These are phyloP conservation scores for Penicillium sp. DNA, from an alignment of 2,329 filamentous ascomycete species.

Conservation along the genomic window DNA sequence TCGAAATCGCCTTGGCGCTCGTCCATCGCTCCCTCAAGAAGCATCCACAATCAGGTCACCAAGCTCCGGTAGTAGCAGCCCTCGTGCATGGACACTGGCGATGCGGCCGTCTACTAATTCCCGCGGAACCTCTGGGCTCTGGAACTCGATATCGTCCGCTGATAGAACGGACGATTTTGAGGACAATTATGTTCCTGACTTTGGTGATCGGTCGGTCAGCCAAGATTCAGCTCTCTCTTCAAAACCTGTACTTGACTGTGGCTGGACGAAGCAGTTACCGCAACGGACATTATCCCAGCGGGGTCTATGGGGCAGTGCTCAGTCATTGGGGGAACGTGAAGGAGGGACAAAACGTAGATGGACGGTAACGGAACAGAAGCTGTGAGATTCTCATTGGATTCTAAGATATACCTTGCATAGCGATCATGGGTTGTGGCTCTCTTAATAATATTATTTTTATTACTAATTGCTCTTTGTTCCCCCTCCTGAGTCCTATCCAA, in stretches of 20 bases:
- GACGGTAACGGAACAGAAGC: constrained; percentile 37
- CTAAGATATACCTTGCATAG: constrained; percentile 25
- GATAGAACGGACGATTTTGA: constrained; percentile 22
- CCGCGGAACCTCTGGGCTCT: constrained; percentile 33
- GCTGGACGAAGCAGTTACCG: constrained; percentile 24
- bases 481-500: too few species aligned
- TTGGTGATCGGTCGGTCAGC: constrained; percentile 28
- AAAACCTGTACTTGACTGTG: constrained; percentile 2
- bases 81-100: constrained; percentile 25
- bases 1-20: constrained; percentile 33
- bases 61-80: constrained; percentile 9
- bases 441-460: neutral
- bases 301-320: constrained; percentile 39
- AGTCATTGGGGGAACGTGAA: constrained; percentile 30
- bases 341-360: constrained; percentile 34
- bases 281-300: constrained; percentile 33
- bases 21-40: constrained; percentile 27
- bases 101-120: constrained; percentile 22
- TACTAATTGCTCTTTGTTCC: too few species aligned
- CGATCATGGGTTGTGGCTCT: constrained; percentile 5
- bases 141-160: constrained; percentile 30
- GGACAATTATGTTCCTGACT: constrained; percentile 39
- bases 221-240: constrained; percentile 11
- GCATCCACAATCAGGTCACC: constrained; percentile 26
- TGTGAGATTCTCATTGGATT: constrained; percentile 15